Percentiles rank a stretch among this genome's conserved stretches.
phyloP scores from a whole-genome alignment of 2,329 filamentous ascomycete genomes.

The Dryadomyces sulphureus region DNA sequence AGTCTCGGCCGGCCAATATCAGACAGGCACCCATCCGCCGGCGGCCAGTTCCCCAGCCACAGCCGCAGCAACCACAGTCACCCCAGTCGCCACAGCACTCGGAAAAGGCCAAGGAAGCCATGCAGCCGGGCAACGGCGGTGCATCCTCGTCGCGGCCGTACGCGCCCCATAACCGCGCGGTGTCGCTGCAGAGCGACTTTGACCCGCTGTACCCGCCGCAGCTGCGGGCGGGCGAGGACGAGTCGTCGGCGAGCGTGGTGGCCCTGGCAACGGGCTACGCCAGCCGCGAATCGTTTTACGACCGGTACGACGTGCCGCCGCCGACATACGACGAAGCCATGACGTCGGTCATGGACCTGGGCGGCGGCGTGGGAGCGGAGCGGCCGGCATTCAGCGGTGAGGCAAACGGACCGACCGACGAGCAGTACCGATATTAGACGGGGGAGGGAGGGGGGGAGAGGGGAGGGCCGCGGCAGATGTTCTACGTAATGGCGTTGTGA shows the following conservation, averaged over 20 bases:
- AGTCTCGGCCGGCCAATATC: not conserved
- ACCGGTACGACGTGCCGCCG: conserved; percentile 59
- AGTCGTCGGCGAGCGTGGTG: not conserved
- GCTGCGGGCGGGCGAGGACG: conserved; percentile 21
- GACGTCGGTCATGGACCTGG: conserved; percentile 46
- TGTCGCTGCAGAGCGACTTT: no score
- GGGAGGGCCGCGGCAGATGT: no score
- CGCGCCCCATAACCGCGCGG: no score
- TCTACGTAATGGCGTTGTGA: no score
- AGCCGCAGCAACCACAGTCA: not conserved
- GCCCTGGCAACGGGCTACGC: not conserved
- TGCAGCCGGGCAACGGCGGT: not conserved
- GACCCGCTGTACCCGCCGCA: conserved; percentile 47
- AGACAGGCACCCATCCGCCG: not conserved
- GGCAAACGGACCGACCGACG: no score
- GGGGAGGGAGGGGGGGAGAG: not conserved
- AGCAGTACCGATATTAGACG: not conserved
- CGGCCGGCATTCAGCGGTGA: not conserved
- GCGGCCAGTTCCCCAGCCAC: not conserved
- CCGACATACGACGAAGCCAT: conserved; percentile 92
- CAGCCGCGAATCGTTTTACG: conserved; percentile 13
- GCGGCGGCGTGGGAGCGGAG: not conserved
- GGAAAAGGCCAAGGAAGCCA: no score
- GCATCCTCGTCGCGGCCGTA: no score
- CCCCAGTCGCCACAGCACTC: not conserved